Conservation (phyloP, 2,329 filamentous ascomycete genomes). For the Talaromyces sp. region DNA sequence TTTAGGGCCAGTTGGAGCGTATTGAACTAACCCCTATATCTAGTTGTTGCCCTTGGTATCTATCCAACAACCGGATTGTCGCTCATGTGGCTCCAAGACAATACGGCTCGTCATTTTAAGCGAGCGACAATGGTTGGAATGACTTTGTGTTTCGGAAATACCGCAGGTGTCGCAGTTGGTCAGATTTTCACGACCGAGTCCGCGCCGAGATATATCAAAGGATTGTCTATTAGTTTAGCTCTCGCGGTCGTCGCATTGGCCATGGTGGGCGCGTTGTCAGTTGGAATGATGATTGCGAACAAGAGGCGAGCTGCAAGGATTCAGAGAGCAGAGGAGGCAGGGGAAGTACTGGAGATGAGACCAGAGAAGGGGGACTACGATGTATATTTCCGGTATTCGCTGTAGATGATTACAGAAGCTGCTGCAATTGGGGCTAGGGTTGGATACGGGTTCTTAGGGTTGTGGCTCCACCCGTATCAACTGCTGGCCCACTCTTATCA, state of each 20-base stretch:
- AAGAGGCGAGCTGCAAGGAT: conserved; percentile 16
- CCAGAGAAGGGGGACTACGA: conserved; percentile 13
- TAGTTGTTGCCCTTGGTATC: conserved; percentile 15
- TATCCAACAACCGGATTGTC: conserved; percentile 15
- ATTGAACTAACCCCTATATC: conserved; percentile 3
- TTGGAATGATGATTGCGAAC: conserved; percentile 15
- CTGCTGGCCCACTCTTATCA: conserved; percentile 1
- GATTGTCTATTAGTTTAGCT: conserved; percentile 12
- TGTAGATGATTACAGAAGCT: conserved; percentile 4
- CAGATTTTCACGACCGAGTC: conserved; percentile 15
- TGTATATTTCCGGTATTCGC: conserved; percentile 14
- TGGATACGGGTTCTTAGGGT: neutral
- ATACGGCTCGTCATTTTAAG: conserved; percentile 14
- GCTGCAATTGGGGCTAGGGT: neutral
- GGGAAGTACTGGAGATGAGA: conserved; percentile 10
- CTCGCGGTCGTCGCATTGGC: conserved; percentile 14
- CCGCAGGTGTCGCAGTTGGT: conserved; percentile 15
- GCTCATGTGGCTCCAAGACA: conserved; percentile 15
- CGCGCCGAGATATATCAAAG: conserved; percentile 14
- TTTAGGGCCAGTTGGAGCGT: neutral
- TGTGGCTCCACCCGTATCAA: neutral
- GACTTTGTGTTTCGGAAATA: conserved; percentile 14
- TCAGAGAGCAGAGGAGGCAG: conserved; percentile 11
- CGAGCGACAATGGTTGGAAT: conserved; percentile 13
- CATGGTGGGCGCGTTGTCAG: conserved; percentile 13